Base-by-base conservation (phyloP, 1,139 yeast genomes). In the Zygotorulaspora mrakii region DNA sequence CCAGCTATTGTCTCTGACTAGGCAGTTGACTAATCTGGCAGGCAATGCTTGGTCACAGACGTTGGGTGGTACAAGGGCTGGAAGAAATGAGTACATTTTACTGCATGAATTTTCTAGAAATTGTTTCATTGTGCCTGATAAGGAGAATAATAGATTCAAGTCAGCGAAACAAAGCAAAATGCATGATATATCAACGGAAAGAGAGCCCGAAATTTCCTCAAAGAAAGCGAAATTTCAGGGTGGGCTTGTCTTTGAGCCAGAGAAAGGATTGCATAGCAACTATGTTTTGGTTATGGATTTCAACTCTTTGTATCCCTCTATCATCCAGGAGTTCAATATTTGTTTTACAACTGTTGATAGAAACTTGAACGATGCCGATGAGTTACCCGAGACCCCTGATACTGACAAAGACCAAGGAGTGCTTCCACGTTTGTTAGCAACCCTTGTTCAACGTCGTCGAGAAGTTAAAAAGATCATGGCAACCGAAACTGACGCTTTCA, bases 41-140 rank as follows among this genome's bases (percentile, higher is more conserved):
- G 99, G 99, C 53, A 94, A 91, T 61, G 91, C 96, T 0, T 94
- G 99, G 99, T 77, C 95, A 2, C 88, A 86, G 51, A 91, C 98
- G 0, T 70, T 94, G 40, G 80, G 88, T 42, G 99, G 99, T 65
- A 86, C 97, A 0, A 77, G 99, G 57, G 95, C 96, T 10, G 97
- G 95, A 55, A 77, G 98, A 67, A 91, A 91, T 64, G 98, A 94
- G 64, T 91, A 70, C 60, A 86, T 94, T 73, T 71, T 94, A 62
- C 68, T 91, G 45, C 99, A 94, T 63, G 98, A 94, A 64, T 94
- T 94, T 64, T 73, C 80, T 21, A 78, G 82, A 57, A 80, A 82
- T 56, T 81, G 82, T 8, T 91, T 74, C 57, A 80, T 94, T 54
- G 85, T 88, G 4, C 98, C 98, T 1, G 98, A 91, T 59, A 87